Base-by-base conservation (phyloP, 176 grass and related monocot species). In the Aegilops umbellulata region DNA sequence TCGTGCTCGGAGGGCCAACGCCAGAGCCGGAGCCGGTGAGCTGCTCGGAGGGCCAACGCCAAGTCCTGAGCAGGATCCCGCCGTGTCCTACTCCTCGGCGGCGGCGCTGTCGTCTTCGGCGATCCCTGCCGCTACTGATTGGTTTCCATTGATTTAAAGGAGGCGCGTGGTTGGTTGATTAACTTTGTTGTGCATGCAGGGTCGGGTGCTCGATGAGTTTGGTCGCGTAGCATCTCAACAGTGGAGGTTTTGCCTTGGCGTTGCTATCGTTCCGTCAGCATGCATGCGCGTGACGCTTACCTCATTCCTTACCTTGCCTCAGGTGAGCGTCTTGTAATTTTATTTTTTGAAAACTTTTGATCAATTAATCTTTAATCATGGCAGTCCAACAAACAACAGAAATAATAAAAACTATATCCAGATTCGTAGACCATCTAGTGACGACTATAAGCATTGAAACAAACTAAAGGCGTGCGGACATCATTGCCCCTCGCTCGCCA, bases 31-130 rank as follows among this genome's bases (percentile, higher is more conserved):
- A 51, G 73, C 80, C 51, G 6, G 64, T 88, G 74, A 88, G 86
- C 35, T 23, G 17, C 67, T 10, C 8, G 4, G 68, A 71, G 68
- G 34, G 15, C 30, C 16, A 38, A 38, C 1, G 31, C 31, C 4
- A 4, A n/a, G n/a, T n/a, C 87, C 7, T 31, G 4, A 15, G 27
- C 35, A 27, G 87, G 87, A 23, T 88, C 87, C 31, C 74, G 81
- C 74, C 17, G 44, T 6, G 81, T 88, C 74, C 80, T 25, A 81
- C 87, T 78, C 74, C 74, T 77, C 74, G 36, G 25, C 16, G 55
- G 3, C 10, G 57, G 9, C 36, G 36, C 8, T 26, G 25, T 3
- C 30, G 65, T 16, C 8, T 13, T 10, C 24, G 83, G 46, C 41
- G 41, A 42, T 7, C 13, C 14, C 11, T 71, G 12, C 69, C 69